Base-by-base conservation (phyloP, 306 rosid species). In the Acacia acuminata region DNA sequence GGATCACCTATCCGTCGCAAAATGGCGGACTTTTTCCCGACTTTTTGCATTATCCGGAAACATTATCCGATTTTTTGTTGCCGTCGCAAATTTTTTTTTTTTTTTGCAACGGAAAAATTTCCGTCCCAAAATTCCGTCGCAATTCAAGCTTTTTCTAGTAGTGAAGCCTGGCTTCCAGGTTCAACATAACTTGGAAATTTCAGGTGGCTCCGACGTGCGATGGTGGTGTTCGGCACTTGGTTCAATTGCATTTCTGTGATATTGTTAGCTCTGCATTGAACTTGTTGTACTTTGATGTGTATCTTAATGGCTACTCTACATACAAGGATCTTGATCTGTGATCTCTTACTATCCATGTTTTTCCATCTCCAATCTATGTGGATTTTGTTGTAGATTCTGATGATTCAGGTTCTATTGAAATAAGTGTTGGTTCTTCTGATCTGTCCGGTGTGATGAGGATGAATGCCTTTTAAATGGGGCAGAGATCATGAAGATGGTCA, bases 401-500 rank as follows among this genome's bases (percentile, higher is more conserved):
- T 83, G 86, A 74, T 84, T 86, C 85, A 0, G 91, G 93, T 83
- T 84, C 79, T 61, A 84, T 92, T 79, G 85, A 88, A 75, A 73
- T 96, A 55, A 94, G 98, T 66, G 91, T 94, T 77, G 97, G 98
- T 73, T 97, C 99, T 64, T 96, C 99, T 83, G 94, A 85, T 30
- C 88, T 94, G 55, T 94, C 93, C 81, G 84, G 87, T 82, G 80
- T 92, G 50, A 71, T 84, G 20, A 85, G 92, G 85, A 88, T 84
- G 81, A 92, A 96, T 83, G 99, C 98, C 32, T 87, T 96, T 83
- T 96, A 88, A 96, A 96, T 87, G 99, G 99, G 42, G 99, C 95
- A 7, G 99, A 96, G 97, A 92, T 96, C 77, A 89, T 96, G 99
- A 88, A 88, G 88, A 89, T 96, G 85, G 85, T 89, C 78, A 86